These are phyloP conservation scores for Emericellopsis atlantica DNA, from an alignment of 2,329 filamentous ascomycete genomes.

Conservation along the genomic window DNA sequence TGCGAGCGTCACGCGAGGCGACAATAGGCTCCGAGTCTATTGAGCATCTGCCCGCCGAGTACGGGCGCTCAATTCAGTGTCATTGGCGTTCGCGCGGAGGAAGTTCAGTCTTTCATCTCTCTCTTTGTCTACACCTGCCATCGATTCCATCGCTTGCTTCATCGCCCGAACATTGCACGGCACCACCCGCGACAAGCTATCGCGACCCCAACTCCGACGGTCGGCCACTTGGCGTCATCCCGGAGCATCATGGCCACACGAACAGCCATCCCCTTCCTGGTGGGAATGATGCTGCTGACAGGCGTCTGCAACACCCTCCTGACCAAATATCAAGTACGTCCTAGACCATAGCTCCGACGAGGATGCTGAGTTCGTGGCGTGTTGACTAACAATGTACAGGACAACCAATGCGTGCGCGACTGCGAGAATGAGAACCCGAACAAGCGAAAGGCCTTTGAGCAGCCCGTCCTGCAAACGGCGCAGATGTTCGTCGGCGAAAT, in stretches of 20 bases:
- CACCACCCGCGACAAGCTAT: too few relatives aligned
- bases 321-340: constrained; percentile 81
- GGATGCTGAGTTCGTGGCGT: neutral
- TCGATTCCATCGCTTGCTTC: too few relatives aligned
- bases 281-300: constrained; percentile 92
- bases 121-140: too few relatives aligned
- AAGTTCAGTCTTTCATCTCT: too few relatives aligned
- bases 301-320: constrained; percentile 94
- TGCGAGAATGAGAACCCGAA: constrained; percentile 60
- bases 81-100: too few relatives aligned
- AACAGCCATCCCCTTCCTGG: constrained; percentile 67
- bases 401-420: constrained; percentile 92
- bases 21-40: too few relatives aligned
- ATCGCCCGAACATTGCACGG: too few relatives aligned
- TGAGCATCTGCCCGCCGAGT: too few relatives aligned
- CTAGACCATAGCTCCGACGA: neutral
- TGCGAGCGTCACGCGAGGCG: too few relatives aligned
- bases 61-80: too few relatives aligned
- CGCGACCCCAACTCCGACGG: too few relatives aligned
- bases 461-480: constrained; percentile 88
- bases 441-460: constrained; percentile 68
- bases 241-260: constrained; percentile 51
- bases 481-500: constrained; percentile 98
- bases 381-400: constrained; percentile 32
- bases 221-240: too few relatives aligned